Conservation (phyloP, 1,139 yeast species). For the Nadsonia commutata region DNA sequence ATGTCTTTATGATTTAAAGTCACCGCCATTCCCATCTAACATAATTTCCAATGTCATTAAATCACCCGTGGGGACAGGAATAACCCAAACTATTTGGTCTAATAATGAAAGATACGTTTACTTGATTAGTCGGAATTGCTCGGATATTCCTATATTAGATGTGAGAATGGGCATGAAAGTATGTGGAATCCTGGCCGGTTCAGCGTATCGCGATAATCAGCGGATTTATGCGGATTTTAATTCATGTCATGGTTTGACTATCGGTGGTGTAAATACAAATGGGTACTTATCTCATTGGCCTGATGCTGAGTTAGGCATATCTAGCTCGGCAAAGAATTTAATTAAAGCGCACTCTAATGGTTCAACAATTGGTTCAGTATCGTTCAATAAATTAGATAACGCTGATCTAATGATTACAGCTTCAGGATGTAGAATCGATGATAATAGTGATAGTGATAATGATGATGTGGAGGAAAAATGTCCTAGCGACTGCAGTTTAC, state of each 20-base stretch:
- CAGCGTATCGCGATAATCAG: conserved; percentile 15
- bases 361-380: conserved; percentile 9
- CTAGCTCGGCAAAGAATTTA: conserved; percentile 5
- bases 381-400: conserved; percentile 14
- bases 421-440: conserved; percentile 14
- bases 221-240: conserved; percentile 15
- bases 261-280: conserved; percentile 15
- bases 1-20: conserved; percentile 8
- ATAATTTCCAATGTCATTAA: conserved; percentile 5
- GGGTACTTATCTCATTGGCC: conserved; percentile 17
- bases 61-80: conserved; percentile 12
- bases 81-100: conserved; percentile 20
- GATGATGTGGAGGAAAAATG: conserved; percentile 2
- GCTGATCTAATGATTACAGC: conserved; percentile 11
- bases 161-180: conserved; percentile 18
- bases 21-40: conserved; percentile 8
- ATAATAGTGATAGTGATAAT: not conserved
- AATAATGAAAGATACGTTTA: conserved; percentile 17
- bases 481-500: conserved; percentile 8
- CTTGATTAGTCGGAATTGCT: conserved; percentile 16
- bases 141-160: conserved; percentile 17
- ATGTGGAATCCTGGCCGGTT: conserved; percentile 10
- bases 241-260: conserved; percentile 14
- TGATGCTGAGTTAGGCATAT: conserved; percentile 18
- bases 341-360: conserved; percentile 8